Evolutionary conservation across 2,329 filamentous ascomycete species (phyloP).

Genomic region (Fusarium nurragi): DNA sequence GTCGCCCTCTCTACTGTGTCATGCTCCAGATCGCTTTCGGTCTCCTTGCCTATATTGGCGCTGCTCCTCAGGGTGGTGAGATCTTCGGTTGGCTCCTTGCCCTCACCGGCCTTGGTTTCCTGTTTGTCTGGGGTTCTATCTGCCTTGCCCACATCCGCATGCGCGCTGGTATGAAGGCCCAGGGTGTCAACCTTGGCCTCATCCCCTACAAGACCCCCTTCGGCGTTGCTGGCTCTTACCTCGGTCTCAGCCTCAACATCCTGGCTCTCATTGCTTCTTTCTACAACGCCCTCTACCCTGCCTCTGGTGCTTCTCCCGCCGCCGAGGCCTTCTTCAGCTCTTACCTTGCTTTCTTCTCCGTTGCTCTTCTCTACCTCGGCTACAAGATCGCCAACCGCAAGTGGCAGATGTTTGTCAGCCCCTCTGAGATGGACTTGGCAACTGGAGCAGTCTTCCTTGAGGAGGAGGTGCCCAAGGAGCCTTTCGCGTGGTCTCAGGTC

Average conservation of each 20-base stretch:
- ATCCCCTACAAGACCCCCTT: conserved; percentile 84
- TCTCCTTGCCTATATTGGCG: conserved; percentile 80
- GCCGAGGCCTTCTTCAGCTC: conserved; percentile 76
- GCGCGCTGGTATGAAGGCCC: conserved; percentile 75
- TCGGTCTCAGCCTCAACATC: conserved; percentile 79
- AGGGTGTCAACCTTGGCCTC: conserved; percentile 75
- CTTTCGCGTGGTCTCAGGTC: conserved; percentile 68
- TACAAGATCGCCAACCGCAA: conserved; percentile 83
- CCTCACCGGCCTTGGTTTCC: conserved; percentile 76
- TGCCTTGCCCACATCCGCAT: conserved; percentile 92
- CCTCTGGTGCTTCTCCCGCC: conserved; percentile 72
- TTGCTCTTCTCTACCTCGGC: conserved; percentile 71
- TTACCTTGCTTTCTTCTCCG: conserved; percentile 75
- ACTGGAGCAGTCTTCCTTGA: conserved; percentile 82
- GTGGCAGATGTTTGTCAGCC: conserved; percentile 63
- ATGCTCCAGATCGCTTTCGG: conserved; percentile 72
- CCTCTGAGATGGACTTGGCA: conserved; percentile 83
- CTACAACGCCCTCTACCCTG: conserved; percentile 66
- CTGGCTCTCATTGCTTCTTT: conserved; percentile 87
- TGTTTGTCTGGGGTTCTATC: conserved; percentile 86
- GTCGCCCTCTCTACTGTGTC: conserved; percentile 81
- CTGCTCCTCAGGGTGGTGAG: conserved; percentile 65
- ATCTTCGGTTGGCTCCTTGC: conserved; percentile 85
- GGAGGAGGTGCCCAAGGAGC: conserved; percentile 81
- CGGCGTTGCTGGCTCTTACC: conserved; percentile 82